Evolutionary conservation across 257 asterid species (phyloP).

Genomic region (Pogostemon cablin): DNA sequence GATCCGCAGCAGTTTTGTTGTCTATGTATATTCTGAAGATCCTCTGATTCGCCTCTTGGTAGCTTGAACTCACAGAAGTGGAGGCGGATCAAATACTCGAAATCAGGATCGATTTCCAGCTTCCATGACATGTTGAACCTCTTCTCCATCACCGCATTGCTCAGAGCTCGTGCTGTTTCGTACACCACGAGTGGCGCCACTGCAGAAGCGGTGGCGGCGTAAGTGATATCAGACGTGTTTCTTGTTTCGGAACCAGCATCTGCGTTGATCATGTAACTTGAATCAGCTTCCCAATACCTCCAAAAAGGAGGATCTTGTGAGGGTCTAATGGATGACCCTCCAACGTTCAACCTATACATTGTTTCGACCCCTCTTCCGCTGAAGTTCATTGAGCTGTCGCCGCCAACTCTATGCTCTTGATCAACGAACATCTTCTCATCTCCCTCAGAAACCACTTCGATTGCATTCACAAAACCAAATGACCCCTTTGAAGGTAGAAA

Average conservation of each 20-base stretch:
- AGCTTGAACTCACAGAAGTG: constrained; percentile 70
- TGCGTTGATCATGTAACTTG: constrained; percentile 64
- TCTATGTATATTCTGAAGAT: constrained; percentile 63
- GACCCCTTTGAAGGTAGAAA: constrained; percentile 59
- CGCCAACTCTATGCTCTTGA: constrained; percentile 56
- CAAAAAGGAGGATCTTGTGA: constrained; percentile 49
- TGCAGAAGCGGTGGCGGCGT: constrained; percentile 43
- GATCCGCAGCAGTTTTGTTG: constrained; percentile 73
- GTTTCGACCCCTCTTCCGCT: constrained; percentile 62
- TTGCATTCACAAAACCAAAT: constrained; percentile 74
- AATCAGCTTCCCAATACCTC: constrained; percentile 73
- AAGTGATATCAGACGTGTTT: constrained; percentile 57
- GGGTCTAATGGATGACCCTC: constrained; percentile 56
- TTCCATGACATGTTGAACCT: constrained; percentile 89
- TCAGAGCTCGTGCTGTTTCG: constrained; percentile 71
- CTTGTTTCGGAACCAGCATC: constrained; percentile 61
- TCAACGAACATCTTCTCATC: constrained; percentile 46
- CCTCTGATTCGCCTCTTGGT: constrained; percentile 53
- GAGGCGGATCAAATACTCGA: constrained; percentile 71
- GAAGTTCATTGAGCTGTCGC: constrained; percentile 43
- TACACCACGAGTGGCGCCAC: constrained; percentile 69
- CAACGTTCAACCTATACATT: constrained; percentile 73
- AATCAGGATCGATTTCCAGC: constrained; percentile 66
- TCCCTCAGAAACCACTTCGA: constrained; percentile 54
- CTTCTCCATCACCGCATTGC: constrained; percentile 62